These are phyloP conservation scores for Suhomyces guaymorum DNA, from an alignment of 1,139 yeast genomes.

Conservation along the genomic window DNA sequence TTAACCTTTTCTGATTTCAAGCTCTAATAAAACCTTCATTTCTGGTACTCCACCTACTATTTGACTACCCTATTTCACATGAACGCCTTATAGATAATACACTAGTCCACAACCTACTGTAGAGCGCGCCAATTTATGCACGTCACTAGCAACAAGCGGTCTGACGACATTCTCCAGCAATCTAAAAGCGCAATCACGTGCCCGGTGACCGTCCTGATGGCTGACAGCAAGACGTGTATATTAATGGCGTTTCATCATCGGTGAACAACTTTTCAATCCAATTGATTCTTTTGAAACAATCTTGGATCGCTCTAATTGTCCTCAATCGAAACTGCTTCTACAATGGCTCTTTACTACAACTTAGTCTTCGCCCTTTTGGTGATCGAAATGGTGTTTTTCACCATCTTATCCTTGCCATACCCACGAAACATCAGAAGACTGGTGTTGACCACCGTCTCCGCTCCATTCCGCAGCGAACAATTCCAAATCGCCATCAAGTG, in stretches of 20 bases:
- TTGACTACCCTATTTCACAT: too few species aligned
- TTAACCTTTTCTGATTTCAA: too few species aligned
- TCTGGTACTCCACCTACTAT: too few species aligned
- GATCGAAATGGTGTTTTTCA: slow-evolving; percentile 78
- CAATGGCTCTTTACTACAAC: slow-evolving; percentile 74
- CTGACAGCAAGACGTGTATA: not conserved
- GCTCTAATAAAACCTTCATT: too few species aligned
- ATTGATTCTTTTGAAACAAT: not conserved
- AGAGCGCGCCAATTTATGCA: too few species aligned
- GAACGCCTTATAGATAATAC: too few species aligned
- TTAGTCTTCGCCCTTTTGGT: slow-evolving; percentile 75
- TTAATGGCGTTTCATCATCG: too few species aligned
- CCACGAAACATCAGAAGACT: slow-evolving; percentile 76
- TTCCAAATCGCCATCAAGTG: slow-evolving; percentile 80
- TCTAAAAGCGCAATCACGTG: slow-evolving; percentile 3
- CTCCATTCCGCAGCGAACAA: slow-evolving; percentile 70
- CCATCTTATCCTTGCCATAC: slow-evolving; percentile 79
- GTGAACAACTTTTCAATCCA: too few species aligned
- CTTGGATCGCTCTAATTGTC: too few species aligned
- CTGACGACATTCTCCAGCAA: not conserved
- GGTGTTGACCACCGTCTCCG: slow-evolving; percentile 60
- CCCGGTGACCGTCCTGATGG: not conserved
- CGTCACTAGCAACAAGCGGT: too few species aligned
- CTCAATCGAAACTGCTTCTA: slow-evolving; percentile 9
- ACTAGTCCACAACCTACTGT: too few species aligned